A percentile compares a stretch with the other conserved stretches of the same genome.
phyloP scores from a whole-genome alignment of 495 filamentous ascomycete species.

The Jackrogersella minutella region DNA sequence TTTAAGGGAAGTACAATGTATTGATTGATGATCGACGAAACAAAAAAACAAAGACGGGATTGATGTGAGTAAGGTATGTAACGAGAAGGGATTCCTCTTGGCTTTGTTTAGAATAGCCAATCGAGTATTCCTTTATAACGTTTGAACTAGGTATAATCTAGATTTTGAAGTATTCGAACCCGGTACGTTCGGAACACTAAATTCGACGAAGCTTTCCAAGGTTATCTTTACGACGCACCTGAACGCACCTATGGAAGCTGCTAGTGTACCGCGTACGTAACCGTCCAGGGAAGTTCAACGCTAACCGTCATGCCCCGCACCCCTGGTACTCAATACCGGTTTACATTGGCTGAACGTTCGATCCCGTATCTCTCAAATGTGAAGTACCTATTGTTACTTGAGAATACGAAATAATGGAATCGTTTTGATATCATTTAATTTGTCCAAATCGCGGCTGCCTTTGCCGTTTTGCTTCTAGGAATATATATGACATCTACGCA shows the following conservation, averaged over 20 bases:
- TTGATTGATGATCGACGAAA: background rate
- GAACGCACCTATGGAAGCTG: background rate
- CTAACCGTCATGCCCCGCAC: slow-evolving; percentile 18
- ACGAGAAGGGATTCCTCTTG: no score
- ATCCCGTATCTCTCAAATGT: background rate
- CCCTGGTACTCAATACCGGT: background rate
- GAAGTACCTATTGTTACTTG: background rate
- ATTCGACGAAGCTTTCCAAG: slow-evolving; percentile 2
- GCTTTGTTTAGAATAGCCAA: slow-evolving; percentile 1
- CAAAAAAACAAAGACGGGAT: background rate
- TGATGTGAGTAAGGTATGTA: background rate
- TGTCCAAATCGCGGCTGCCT: no score
- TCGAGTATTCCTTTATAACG: background rate
- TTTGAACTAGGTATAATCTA: background rate
- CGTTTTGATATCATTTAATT: no score
- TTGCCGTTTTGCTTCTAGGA: no score
- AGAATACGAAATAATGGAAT: no score
- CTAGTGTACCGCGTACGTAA: slow-evolving; percentile 17
- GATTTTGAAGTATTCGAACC: background rate
- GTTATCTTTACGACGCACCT: background rate
- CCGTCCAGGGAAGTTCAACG: slow-evolving; percentile 6
- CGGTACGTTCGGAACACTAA: slow-evolving; percentile 30
- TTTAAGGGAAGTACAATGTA: slow-evolving; percentile 2
- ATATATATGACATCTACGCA: no score
- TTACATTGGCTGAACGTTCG: background rate